phyloP scores from a whole-genome alignment of 176 grass and related monocot genomes.

The Puya raimondii region DNA sequence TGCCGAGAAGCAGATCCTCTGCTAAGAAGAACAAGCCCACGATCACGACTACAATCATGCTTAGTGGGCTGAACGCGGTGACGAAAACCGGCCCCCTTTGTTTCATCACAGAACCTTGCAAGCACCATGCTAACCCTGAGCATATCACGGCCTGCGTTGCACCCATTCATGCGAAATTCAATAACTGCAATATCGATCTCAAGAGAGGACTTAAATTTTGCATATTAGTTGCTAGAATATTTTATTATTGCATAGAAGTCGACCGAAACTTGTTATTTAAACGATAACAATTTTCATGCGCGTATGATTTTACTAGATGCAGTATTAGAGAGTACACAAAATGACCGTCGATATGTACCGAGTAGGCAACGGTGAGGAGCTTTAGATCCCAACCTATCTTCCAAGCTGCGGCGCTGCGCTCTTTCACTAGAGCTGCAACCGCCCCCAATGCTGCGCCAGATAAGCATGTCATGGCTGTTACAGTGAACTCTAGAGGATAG shows the following conservation, averaged over 20 bases:
- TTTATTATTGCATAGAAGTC: no score
- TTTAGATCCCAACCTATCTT: constrained; percentile 23
- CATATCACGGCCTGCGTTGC: constrained; percentile 44
- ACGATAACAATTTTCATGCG: no score
- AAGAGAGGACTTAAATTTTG: no score
- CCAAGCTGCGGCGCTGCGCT: constrained; percentile 21
- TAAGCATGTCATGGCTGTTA: constrained; percentile 22
- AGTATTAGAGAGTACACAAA: not conserved
- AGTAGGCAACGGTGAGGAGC: constrained; percentile 19
- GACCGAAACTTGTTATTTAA: no score
- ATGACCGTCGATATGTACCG: constrained; percentile 6
- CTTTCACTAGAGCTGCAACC: constrained; percentile 13
- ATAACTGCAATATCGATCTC: no score
- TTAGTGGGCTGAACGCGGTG: constrained; percentile 58
- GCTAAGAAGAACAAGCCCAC: constrained; percentile 49
- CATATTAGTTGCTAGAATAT: no score
- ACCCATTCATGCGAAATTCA: not conserved
- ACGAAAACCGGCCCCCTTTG: constrained; percentile 66
- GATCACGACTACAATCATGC: constrained; percentile 59
- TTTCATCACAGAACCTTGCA: constrained; percentile 62
- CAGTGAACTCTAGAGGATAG: constrained; percentile 25
- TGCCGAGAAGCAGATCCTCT: constrained; percentile 56
- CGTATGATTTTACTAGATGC: no score
- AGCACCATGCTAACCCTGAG: constrained; percentile 50
- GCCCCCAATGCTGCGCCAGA: constrained; percentile 20